Base-by-base conservation (phyloP, 768 basidiomycete genomes). In the Russula vinacea region DNA sequence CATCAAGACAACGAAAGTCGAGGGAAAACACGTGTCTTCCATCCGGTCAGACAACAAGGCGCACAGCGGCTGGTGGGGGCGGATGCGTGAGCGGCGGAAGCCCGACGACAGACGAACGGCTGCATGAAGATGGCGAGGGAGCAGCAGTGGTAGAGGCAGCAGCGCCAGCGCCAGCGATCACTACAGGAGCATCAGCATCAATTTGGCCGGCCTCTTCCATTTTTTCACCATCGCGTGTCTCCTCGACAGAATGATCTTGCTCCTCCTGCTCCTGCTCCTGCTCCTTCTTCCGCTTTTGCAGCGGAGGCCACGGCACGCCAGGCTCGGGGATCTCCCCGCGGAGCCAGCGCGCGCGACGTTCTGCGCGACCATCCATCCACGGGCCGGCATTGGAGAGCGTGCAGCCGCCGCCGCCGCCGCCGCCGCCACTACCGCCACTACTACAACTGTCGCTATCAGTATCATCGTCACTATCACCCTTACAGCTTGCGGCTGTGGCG, bases 351-450 rank as follows among this genome's bases (percentile, higher is more conserved):
- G 65, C 72, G 5, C 73, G 66, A 22, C 74, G 64, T 65, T 67
- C 64, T n/a, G 51, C 58, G 26, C 75, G 69, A 1, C 83, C 84
- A 29, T 86, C 83, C 74, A 84, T 75, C 89, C 89, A 90, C 26
- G 88, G 89, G 6, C 89, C 89, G 2, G 80, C 85, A 42, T 82
- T 82, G 66, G 84, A 86, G 69, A 83, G 68, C 60, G 79, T 79
- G 67, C 89, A 90, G 6, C 87, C 84, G 45, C 81, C 84, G 45
- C 81, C 85, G 26, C 72, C 42, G 8, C 42, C 10, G 4, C 2
- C 44, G 19, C 32, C 2, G 3, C 44, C 14, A 7, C 14, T 17
- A 22, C 32, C 10, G n/a, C 42, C 16, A 22, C 22, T 29, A 2
- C 40, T 19, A 26, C 29, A 29, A 17, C 55, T n/a, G 42, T 44